Conservation (phyloP, 371 early-diverging fungal species). For the Vairimorpha apis region DNA sequence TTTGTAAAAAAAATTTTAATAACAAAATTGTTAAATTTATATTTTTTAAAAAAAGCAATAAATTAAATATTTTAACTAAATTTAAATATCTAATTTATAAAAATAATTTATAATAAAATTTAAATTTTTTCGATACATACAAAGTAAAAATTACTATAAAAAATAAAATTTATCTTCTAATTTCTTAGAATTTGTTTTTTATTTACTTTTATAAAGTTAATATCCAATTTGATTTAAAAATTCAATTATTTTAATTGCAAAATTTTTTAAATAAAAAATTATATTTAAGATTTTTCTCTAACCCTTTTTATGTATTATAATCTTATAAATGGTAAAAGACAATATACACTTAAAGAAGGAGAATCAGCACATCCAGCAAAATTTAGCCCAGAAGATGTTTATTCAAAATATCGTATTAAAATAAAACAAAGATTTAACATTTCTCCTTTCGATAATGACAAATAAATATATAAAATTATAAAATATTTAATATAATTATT, state of each 20-base stretch:
- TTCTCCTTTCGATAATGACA: conserved; percentile 39
- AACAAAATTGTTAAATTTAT: too few relatives aligned
- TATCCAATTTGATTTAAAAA: neutral
- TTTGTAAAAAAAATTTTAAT: too few relatives aligned
- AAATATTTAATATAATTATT: neutral
- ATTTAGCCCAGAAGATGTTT: conserved; percentile 59
- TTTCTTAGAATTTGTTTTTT: too few relatives aligned
- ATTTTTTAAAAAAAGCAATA: too few relatives aligned
- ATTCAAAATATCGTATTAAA: conserved; percentile 55
- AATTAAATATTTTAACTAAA: too few relatives aligned
- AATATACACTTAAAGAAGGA: conserved; percentile 55
- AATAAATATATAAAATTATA: neutral
- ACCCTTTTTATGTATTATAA: conserved; percentile 39
- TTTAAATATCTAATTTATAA: too few relatives aligned
- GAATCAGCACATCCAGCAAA: conserved; percentile 56
- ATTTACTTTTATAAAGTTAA: neutral
- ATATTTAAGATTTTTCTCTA: neutral
- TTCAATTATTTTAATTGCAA: neutral
- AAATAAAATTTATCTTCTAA: neutral
- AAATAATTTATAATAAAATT: too few relatives aligned
- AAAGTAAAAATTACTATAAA: neutral
- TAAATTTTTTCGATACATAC: neutral
- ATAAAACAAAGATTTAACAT: conserved; percentile 55
- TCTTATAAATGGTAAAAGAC: conserved; percentile 40
- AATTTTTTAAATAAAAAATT: neutral